phyloP scores from a whole-genome alignment of 2,329 filamentous ascomycete genomes.

The Fusarium temperatum region DNA sequence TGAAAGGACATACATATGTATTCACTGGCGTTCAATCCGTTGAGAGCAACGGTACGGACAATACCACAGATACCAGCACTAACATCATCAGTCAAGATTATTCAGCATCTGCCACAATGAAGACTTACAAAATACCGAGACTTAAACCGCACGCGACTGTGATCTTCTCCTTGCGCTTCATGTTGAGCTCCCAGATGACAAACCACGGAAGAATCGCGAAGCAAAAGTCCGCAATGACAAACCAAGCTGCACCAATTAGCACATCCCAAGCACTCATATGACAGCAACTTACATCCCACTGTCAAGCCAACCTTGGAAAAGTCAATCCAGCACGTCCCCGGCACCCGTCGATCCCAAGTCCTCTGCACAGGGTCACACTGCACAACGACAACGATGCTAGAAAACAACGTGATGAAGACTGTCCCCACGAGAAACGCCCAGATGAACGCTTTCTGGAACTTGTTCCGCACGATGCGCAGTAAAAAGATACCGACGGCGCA shows the following conservation, averaged over 20 bases:
- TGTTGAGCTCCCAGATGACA: conserved; percentile 27
- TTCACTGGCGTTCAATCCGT: conserved; percentile 8
- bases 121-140: conserved; percentile 21
- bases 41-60: conserved; percentile 15
- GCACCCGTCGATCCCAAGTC: conserved; percentile 15
- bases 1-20: conserved; percentile 7
- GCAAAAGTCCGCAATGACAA: conserved; percentile 19
- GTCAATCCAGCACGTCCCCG: conserved; percentile 20
- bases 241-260: neutral
- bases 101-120: fast-evolving
- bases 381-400: conserved; percentile 1
- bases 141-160: conserved; percentile 18
- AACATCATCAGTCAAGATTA: fast-evolving
- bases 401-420: neutral
- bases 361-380: conserved; percentile 17
- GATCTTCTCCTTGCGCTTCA: conserved; percentile 30
- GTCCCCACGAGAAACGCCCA: conserved; percentile 8
- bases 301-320: conserved; percentile 30
- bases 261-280: fast-evolving
- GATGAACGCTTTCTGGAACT: conserved; percentile 10
- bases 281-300: conserved; percentile 5
- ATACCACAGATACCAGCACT: conserved; percentile 24
- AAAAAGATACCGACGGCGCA: conserved; percentile 20
- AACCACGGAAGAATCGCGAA: conserved; percentile 29
- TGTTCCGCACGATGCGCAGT: conserved; percentile 8